These are phyloP conservation scores for Candida sphagnicola DNA, from an alignment of 805 yeast species.

Conservation along the genomic window DNA sequence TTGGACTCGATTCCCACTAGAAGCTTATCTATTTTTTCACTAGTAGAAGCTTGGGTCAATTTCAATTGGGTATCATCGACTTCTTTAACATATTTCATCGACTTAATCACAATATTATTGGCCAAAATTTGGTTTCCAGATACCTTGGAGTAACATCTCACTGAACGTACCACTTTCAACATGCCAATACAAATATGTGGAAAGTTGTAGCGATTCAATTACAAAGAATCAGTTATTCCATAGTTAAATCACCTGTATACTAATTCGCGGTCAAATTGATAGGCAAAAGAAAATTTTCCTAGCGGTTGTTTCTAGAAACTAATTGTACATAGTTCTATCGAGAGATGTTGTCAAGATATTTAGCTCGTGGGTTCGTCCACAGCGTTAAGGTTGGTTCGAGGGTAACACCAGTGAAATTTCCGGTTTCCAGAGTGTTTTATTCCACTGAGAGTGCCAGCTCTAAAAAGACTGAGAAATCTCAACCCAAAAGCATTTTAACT, in stretches of 20 bases:
- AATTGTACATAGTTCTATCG: slow-evolving; percentile 1
- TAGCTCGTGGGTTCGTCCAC: not conserved
- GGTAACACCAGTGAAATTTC: not conserved
- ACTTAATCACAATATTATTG: slow-evolving; percentile 12
- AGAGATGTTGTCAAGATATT: slow-evolving; percentile 2
- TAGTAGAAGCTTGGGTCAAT: slow-evolving; percentile 17
- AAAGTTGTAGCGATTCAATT: not conserved
- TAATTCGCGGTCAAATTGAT: too few species aligned
- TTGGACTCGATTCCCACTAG: slow-evolving; percentile 17
- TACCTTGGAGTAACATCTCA: not conserved
- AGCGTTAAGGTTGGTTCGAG: not conserved
- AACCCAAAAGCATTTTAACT: slow-evolving; percentile 44
- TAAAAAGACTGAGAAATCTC: slow-evolving; percentile 16
- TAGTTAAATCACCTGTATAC: not conserved
- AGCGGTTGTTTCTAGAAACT: too few species aligned
- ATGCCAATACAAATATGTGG: not conserved
- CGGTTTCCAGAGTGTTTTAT: slow-evolving; percentile 3
- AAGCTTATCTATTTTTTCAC: slow-evolving; percentile 20
- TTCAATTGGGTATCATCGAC: slow-evolving; percentile 23
- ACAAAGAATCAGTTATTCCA: not conserved
- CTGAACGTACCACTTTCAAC: not conserved
- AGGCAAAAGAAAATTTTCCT: not conserved
- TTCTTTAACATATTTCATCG: slow-evolving; percentile 23
- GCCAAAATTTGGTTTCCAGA: not conserved
- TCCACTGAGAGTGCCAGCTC: slow-evolving; percentile 2